Evolutionary conservation across 2,329 filamentous ascomycete genomes (phyloP).

Genomic region (Talaromyces atroroseus): DNA sequence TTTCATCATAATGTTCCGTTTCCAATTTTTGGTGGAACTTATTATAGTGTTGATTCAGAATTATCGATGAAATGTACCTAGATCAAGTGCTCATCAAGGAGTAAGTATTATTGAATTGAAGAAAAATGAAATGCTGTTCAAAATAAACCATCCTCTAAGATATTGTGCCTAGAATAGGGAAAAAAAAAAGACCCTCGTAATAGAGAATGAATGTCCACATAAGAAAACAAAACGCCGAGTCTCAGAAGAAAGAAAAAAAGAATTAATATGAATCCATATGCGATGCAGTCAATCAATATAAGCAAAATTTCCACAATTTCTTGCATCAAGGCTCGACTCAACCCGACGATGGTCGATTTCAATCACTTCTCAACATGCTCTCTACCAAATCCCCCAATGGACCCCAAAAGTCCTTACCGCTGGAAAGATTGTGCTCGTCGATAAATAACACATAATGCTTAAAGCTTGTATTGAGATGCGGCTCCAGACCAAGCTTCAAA

Average conservation of each 20-base stretch:
- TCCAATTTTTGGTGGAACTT: not conserved
- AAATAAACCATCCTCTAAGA: not conserved
- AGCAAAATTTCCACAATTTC: not conserved
- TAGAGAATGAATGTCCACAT: not conserved
- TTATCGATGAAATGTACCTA: too few species aligned
- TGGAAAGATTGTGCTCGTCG: constrained; percentile 88
- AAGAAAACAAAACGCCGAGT: not conserved
- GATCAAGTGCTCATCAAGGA: too few species aligned
- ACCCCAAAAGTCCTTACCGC: constrained; percentile 95
- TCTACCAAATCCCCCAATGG: constrained; percentile 93
- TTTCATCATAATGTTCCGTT: not conserved
- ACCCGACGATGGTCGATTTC: constrained; percentile 20
- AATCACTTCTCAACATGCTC: constrained; percentile 94
- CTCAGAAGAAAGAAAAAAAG: not conserved
- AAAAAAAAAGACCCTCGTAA: not conserved
- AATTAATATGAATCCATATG: constrained; percentile 7
- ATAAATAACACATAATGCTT: constrained; percentile 99
- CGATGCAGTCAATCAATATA: constrained; percentile 3
- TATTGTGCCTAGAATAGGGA: not conserved
- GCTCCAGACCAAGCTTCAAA: constrained; percentile 88
- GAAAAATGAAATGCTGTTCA: too few species aligned
- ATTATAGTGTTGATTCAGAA: too few species aligned
- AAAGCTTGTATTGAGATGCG: constrained; percentile 97
- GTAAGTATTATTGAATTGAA: too few species aligned
- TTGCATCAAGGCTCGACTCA: not conserved